Base-by-base conservation (phyloP, 2,329 filamentous ascomycete species). In the Drechmeria coniospora region DNA sequence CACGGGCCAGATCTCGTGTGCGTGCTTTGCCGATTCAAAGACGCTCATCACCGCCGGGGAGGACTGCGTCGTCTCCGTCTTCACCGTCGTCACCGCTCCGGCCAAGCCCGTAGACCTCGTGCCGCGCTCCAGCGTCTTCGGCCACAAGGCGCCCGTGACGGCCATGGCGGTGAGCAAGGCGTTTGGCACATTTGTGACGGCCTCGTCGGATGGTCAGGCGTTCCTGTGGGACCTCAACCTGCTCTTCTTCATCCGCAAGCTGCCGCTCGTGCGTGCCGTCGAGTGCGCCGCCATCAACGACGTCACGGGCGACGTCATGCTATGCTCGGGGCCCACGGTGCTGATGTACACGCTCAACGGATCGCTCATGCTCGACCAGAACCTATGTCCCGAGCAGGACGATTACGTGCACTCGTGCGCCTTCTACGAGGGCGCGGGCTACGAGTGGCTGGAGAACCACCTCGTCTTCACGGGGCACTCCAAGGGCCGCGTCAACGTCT, bases 201-300 rank as follows among this genome's bases (percentile, higher is more conserved):
- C 80, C 1, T 86, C 80, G 0, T 66, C 67, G 1, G 82, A 92
- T 44, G 86, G 86, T 0, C 74, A 81, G 21, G 74, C 86, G 8
- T 74, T 92, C 43, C 61, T 95, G 4, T 98, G 90, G 90, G 90
- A 95, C 49, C 64, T 98, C 4, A 98, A 95, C 50, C 73, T 82
- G 11, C 69, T 84, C 9, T 79, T 83, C 28, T 92, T 93, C 43
- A 75, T 95, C 5, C 72, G 83, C 24, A 78, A 74, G 50, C 60
- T 87, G 14, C 73, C 73, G 0, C 50, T 63, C 11, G 61, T 62
- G 3, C 63, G 68, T 4, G 53, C 62, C 1, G 59, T 70, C 2
- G 71, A 92, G 53, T 87, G 80, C 39, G 82, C 83, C 1, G 66
- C 68, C 8, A 84, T 98, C 51, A 92, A 93, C 46, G 86, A 93